A percentile compares a stretch with the other conserved stretches of the same genome.
phyloP scores from a whole-genome alignment of 2,329 filamentous ascomycete genomes.

The Botrytis fabae region DNA sequence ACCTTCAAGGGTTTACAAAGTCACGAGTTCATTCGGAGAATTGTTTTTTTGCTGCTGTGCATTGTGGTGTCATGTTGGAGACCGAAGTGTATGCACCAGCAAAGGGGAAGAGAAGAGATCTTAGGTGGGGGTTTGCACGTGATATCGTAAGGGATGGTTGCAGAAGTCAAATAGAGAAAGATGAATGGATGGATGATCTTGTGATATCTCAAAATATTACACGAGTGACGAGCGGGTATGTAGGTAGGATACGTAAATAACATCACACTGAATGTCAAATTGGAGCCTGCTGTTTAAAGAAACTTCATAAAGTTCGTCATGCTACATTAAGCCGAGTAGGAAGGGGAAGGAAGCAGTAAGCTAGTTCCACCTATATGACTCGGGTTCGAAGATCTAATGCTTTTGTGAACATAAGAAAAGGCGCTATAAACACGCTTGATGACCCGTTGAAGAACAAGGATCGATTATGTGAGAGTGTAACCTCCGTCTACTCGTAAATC shows the following conservation, averaged over 20 bases:
- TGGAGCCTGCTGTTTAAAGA: neutral
- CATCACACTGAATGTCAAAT: neutral
- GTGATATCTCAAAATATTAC: neutral
- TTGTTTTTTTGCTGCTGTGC: neutral
- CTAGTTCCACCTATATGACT: neutral
- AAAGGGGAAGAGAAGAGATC: neutral
- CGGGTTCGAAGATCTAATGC: constrained; percentile 3
- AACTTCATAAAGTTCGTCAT: constrained; percentile 11
- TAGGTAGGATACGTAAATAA: neutral
- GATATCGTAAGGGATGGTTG: constrained; percentile 3
- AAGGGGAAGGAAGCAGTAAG: neutral
- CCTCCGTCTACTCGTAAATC: constrained; percentile 28
- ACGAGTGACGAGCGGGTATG: neutral
- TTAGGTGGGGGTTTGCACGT: neutral
- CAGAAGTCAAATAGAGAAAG: neutral
- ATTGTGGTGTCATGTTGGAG: neutral
- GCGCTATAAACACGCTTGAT: neutral
- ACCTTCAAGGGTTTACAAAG: neutral
- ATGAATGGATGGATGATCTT: neutral
- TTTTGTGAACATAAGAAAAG: constrained; percentile 11
- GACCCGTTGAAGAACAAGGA: neutral
- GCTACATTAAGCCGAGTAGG: constrained; percentile 16
- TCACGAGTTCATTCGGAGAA: neutral
- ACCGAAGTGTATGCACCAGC: neutral
- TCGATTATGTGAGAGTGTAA: constrained; percentile 26